Evolutionary conservation across 2,329 filamentous ascomycete species (phyloP), one percentile per base, ranked within the genome.

Genomic region (Ceratocystis destructans): DNA sequence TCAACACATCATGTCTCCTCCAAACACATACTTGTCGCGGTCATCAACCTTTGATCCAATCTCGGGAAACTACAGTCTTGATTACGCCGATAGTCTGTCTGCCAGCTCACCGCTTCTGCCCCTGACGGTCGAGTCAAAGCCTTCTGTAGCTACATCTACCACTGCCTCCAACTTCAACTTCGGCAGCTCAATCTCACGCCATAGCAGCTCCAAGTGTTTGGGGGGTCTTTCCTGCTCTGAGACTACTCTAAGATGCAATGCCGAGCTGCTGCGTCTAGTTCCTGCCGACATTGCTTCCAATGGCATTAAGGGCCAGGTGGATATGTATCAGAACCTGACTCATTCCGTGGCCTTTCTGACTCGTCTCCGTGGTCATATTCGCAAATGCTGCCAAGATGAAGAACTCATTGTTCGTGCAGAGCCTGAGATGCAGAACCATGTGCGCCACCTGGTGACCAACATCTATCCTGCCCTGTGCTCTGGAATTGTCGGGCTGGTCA

Each of bases 301-400:
- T 25, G 55, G 55, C 17, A 59, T 33, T 3, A 59, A 33, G 12
- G 25, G 15, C 55, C 55, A 59, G 15, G n/a, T 59, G 28, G 55
- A 37, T 10, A 59, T 59, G 55, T 59, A 59, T 31, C 55, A 59
- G 28, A 31, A 31, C 2, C 55, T 59, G 25, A 59, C n/a, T 25
- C 55, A 37, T 20, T 8, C 55, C 1, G 55, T 59, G 15, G 28
- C 5, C 55, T 59, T 7, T n/a, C n/a, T 59, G 55, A 33, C 55
- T 17, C 55, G 25, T 59, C 55, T 59, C 28, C 55, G 55, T 15
- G 25, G 55, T 3, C 55, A 59, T 20, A 31, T 59, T 12, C 25
- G 55, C 25, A 59, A 8, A 20, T 59, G 55, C 55, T 59, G 55
- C 55, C 55, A 59, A 31, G 28, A 59, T 59, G 55, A 48, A 53